Evolutionary conservation across 139 green algal genomes (phyloP).

Genomic region (Volvox africanus): DNA sequence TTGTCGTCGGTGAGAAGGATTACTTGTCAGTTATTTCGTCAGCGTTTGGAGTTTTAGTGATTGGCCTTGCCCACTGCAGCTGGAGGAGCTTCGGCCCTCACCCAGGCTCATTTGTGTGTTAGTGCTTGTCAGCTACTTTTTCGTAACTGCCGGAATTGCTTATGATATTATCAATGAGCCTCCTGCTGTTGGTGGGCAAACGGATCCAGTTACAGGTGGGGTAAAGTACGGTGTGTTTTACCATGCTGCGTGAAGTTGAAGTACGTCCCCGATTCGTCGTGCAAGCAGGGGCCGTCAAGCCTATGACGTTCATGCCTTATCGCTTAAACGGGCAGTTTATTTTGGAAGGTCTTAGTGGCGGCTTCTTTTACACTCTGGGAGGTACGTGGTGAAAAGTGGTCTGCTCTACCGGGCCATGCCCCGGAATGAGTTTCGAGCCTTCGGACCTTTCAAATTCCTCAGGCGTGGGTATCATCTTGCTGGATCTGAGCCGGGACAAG

Average conservation of each 20-base stretch:
- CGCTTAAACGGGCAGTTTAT: constrained; percentile 81
- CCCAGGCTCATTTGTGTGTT: constrained; percentile 53
- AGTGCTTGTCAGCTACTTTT: constrained; percentile 64
- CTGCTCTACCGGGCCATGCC: too few species aligned
- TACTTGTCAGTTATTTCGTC: background rate
- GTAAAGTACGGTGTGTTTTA: background rate
- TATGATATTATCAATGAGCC: constrained; percentile 73
- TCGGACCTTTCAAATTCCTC: background rate
- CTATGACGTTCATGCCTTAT: constrained; percentile 72
- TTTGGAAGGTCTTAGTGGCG: constrained; percentile 73
- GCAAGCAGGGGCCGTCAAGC: constrained; percentile 56
- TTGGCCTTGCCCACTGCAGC: background rate
- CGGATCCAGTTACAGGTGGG: constrained; percentile 59
- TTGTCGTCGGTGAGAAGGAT: background rate
- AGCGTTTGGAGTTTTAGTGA: background rate
- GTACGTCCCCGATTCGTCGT: background rate
- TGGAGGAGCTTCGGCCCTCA: constrained; percentile 41
- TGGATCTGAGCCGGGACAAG: constrained; percentile 43
- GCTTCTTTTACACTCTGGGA: constrained; percentile 77
- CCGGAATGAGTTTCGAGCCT: background rate
- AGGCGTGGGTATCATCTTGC: constrained; percentile 49
- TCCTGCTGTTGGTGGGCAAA: constrained; percentile 52
- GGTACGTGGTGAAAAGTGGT: constrained; percentile 39
- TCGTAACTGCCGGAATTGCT: constrained; percentile 65
- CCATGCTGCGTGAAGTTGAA: background rate